Base-by-base conservation (phyloP, 2,329 filamentous ascomycete genomes). In the Ophiostoma sp. region DNA sequence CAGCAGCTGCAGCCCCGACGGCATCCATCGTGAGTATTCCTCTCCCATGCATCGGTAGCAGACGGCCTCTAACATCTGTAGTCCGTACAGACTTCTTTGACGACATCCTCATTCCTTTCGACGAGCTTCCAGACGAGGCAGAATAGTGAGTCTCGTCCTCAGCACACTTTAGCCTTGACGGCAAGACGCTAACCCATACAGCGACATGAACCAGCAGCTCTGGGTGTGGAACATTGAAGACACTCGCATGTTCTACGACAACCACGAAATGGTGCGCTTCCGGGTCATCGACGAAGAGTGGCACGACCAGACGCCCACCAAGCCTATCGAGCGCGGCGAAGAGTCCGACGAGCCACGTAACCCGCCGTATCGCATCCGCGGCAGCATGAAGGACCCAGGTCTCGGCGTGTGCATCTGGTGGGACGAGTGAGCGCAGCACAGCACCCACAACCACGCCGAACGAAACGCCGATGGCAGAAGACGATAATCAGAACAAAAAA, bases 81-180 rank as follows among this genome's bases (percentile, higher is more conserved):
- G 87, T 98, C 70, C 87, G 88, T 65, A 89, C 93, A 4, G 92
- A 97, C 71, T 99, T 99, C 77, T 99, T 97, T 74, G 91, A 94
- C 73, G 93, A 98, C 72, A 92, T 99, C 44, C 89, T 92, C 69
- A 87, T 98, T 71, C 92, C 85, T 0, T 87, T 85, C 47, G 84
- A 87, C 68, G 87, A 91, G 72, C 83, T 96, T 4, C 90, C 93
- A 52, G 86, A 90, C 41, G 87, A 87, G n/a, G 87, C 88, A 40
- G 84, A 86, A 76, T 97, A 91, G 89, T 93, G 79, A 79, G 88
- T 80, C 42, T 55, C 8, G 7, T 2, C 49, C n/a, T 8, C 3
- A 27, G 5, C 49, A 27, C 18, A 55, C 49, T 27, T 27, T 27
- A 27, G 27, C 27, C 27, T 27, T 27, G 27, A 27, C 27, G 27